Evolutionary conservation across 495 filamentous ascomycete species (phyloP), one percentile per base, ranked within the genome.

Genomic region (Penicillium lividum): DNA sequence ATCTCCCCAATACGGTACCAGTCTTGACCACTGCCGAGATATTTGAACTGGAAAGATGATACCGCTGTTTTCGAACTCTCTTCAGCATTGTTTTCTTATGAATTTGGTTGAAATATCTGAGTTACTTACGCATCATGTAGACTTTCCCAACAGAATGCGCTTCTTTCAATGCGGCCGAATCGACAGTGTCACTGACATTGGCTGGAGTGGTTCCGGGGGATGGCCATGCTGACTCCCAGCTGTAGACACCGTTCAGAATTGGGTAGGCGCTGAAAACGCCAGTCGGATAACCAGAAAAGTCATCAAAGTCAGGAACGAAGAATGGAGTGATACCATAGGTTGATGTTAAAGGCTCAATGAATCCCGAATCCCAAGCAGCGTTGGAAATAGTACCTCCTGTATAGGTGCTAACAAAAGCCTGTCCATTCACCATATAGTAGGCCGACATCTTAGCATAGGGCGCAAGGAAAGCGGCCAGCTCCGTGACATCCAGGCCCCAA

Each of bases 1-100:
- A 65, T 63, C 50, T 74, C 76, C 53, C 78, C 78, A 7, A 63
- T 59, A 6, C 77, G 74, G 61, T 81, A 81, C 66, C 70, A 74
- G 45, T 73, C 70, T 16, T 44, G 42, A 5, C 55, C 58, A 31
- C 63, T 61, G 30, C 66, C 60, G 42, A 70, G 63, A 54, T 78
- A 69, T 48, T 80, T 80, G 63, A 73, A 80, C 46, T 80, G 77
- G 0, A 79, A 57, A 1, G 68, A 34, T 4, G 73, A 75, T 13
- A 75, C 29, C 13, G 61, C 67, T 71, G 22, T 3, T 27, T 15
- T 36, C 30, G 18, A 42, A 27, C 1, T 25, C 1, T 29, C 16
- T 7, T 18, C 36, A 16, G 31, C 16, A 2, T 22, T 6, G 2
- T 4, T 51, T 0, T 2, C 30, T 16, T 8, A 10, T 33, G 15